Conservation (phyloP, 1,139 yeast genomes). For the Kurtzmaniella quercitrusa region DNA sequence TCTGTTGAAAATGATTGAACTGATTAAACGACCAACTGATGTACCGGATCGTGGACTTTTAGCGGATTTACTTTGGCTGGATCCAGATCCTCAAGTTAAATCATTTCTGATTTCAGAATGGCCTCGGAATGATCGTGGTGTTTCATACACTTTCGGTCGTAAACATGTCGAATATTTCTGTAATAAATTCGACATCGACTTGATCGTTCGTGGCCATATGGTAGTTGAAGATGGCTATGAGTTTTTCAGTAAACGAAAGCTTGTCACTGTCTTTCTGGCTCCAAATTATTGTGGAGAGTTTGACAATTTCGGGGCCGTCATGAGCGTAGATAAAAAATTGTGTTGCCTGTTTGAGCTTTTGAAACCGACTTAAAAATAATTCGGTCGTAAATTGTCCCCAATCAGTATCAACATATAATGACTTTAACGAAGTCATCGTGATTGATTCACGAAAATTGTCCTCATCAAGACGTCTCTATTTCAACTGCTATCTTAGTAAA, state of each 20-base stretch:
- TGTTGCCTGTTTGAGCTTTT: slow-evolving; percentile 81
- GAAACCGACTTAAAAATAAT: slow-evolving; percentile 62
- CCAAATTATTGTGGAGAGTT: slow-evolving; percentile 93
- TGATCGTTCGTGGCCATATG: slow-evolving; percentile 86
- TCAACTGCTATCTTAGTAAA: background rate
- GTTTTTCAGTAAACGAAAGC: slow-evolving; percentile 69
- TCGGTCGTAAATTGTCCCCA: too few species aligned
- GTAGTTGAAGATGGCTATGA: slow-evolving; percentile 93
- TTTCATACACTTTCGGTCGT: slow-evolving; percentile 75
- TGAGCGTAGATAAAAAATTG: slow-evolving; percentile 74
- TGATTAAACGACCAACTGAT: slow-evolving; percentile 78
- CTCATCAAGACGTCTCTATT: too few species aligned
- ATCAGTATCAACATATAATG: too few species aligned
- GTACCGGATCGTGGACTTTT: slow-evolving; percentile 79
- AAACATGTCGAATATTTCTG: slow-evolving; percentile 72
- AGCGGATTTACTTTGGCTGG: slow-evolving; percentile 85
- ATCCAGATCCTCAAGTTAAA: slow-evolving; percentile 64
- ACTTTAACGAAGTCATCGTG: too few species aligned
- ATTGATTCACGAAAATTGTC: too few species aligned
- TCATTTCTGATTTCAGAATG: slow-evolving; percentile 47
- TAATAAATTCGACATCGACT: slow-evolving; percentile 66
- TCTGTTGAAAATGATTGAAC: slow-evolving; percentile 62
- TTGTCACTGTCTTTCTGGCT: slow-evolving; percentile 82
- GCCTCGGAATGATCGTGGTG: slow-evolving; percentile 86
- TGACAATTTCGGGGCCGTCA: slow-evolving; percentile 86